Conservation (phyloP, 371 early-diverging fungal species). For the Lichtheimia corymbifera region DNA sequence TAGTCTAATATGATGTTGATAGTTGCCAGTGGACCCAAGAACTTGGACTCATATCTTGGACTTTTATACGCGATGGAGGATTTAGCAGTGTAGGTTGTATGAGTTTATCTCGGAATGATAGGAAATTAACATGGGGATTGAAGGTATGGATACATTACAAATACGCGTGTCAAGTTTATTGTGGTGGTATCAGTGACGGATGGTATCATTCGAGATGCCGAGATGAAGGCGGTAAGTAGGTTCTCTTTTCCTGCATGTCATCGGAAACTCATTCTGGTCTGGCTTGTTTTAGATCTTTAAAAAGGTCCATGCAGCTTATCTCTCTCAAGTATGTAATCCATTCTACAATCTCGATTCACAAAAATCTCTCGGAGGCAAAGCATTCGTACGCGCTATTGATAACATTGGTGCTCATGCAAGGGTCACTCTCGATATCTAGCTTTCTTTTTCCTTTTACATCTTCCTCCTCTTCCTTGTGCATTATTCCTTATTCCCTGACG, state of each 20-base stretch:
- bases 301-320: slow-evolving; percentile 79
- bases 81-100: slow-evolving; percentile 67
- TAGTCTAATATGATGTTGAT: neutral
- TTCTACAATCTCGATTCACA: slow-evolving; percentile 71
- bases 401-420: slow-evolving; percentile 44
- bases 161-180: slow-evolving; percentile 81
- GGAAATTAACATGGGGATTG: slow-evolving; percentile 79
- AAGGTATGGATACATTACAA: slow-evolving; percentile 86
- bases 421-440: slow-evolving; percentile 19
- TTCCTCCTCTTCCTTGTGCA: neutral
- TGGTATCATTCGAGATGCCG: slow-evolving; percentile 74
- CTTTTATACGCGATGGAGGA: slow-evolving; percentile 87
- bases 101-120: slow-evolving; percentile 73
- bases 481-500: too few species aligned
- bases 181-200: slow-evolving; percentile 78
- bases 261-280: neutral
- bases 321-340: slow-evolving; percentile 79
- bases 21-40: slow-evolving; percentile 64
- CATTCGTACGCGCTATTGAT: slow-evolving; percentile 61
- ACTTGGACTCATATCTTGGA: slow-evolving; percentile 80
- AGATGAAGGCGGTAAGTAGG: slow-evolving; percentile 73
- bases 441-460: neutral
- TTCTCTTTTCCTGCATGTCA: neutral
- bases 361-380: slow-evolving; percentile 57
- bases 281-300: slow-evolving; percentile 68